Conservation (phyloP, 208 protist species). For the Trypanosoma rangeli region DNA sequence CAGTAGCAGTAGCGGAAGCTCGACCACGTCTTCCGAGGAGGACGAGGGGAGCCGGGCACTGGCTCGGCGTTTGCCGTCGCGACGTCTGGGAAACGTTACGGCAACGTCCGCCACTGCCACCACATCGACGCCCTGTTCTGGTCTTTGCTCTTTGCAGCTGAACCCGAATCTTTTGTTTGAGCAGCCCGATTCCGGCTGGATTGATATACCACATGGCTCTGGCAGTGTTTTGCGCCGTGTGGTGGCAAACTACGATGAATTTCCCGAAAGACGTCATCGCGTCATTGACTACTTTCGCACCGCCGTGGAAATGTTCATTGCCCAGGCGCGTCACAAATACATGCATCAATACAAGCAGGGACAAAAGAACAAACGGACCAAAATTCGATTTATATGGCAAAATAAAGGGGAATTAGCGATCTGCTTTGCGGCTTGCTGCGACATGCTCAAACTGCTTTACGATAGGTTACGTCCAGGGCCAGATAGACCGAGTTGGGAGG, state of each 20-base stretch:
- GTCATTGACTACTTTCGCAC: constrained; percentile 77
- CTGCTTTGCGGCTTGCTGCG: constrained; percentile 83
- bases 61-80: not conserved
- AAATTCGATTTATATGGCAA: constrained; percentile 73
- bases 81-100: not conserved
- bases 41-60: not conserved
- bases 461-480: constrained; percentile 52
- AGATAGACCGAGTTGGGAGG: constrained; percentile 62
- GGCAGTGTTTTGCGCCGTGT: constrained; percentile 35
- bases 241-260: constrained; percentile 46
- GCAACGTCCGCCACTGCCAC: not conserved
- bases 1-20: constrained; percentile 23
- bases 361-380: constrained; percentile 28
- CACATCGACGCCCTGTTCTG: constrained; percentile 5
- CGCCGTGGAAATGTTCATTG: constrained; percentile 81
- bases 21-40: constrained; percentile 1
- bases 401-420: constrained; percentile 86
- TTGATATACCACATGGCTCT: constrained; percentile 47
- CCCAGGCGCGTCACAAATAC: constrained; percentile 61
- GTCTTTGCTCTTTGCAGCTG: constrained; percentile 30
- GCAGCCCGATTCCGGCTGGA: constrained; percentile 69
- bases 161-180: constrained; percentile 74
- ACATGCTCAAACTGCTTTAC: constrained; percentile 82
- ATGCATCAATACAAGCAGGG: constrained; percentile 48
- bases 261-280: constrained; percentile 69